A percentile compares a stretch with the other conserved stretches of the same genome.
phyloP scores from a whole-genome alignment of 495 filamentous ascomycete genomes.

The Ascodesmis nigricans region DNA sequence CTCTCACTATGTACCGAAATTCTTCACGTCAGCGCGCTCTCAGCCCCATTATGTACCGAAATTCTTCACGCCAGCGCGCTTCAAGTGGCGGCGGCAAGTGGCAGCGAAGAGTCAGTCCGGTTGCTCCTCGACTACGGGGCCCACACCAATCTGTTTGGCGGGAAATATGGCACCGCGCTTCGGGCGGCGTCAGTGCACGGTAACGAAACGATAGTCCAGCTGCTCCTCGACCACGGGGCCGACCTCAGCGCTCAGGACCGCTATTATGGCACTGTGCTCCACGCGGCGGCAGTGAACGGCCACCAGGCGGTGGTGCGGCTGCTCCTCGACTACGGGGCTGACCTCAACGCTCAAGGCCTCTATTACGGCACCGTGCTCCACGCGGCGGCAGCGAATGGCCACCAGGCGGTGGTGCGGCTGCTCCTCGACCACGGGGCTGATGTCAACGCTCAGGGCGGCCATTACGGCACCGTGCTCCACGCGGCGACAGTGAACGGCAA shows the following conservation, averaged over 20 bases:
- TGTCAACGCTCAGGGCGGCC: slow-evolving; percentile 23
- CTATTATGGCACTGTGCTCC: not conserved
- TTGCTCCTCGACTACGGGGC: slow-evolving; percentile 24
- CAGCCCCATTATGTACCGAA: too few relatives aligned
- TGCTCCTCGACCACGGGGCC: slow-evolving; percentile 1
- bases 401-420: slow-evolving; percentile 8
- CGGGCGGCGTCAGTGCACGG: slow-evolving; percentile 13
- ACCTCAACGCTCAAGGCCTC: slow-evolving; percentile 10
- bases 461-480: slow-evolving; percentile 32
- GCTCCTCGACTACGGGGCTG: slow-evolving; percentile 14
- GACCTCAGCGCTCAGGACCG: not conserved
- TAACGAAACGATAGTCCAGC: slow-evolving; percentile 8
- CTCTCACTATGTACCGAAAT: too few relatives aligned
- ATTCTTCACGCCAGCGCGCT: too few relatives aligned
- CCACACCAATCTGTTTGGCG: slow-evolving; percentile 21
- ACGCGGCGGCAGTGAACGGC: slow-evolving; percentile 9
- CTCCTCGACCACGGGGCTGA: slow-evolving; percentile 23
- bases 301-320: slow-evolving; percentile 9
- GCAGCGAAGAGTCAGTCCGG: slow-evolving; percentile 12
- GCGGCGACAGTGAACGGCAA: slow-evolving; percentile 36
- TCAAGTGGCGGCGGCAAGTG: slow-evolving; percentile 12
- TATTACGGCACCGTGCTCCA: slow-evolving; percentile 11
- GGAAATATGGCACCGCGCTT: slow-evolving; percentile 8
- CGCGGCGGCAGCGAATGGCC: slow-evolving; percentile 5
- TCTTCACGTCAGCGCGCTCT: too few relatives aligned